Evolutionary conservation across 306 rosid species (phyloP), one percentile per base, ranked within the genome.

Genomic region (Sicyos edulis): DNA sequence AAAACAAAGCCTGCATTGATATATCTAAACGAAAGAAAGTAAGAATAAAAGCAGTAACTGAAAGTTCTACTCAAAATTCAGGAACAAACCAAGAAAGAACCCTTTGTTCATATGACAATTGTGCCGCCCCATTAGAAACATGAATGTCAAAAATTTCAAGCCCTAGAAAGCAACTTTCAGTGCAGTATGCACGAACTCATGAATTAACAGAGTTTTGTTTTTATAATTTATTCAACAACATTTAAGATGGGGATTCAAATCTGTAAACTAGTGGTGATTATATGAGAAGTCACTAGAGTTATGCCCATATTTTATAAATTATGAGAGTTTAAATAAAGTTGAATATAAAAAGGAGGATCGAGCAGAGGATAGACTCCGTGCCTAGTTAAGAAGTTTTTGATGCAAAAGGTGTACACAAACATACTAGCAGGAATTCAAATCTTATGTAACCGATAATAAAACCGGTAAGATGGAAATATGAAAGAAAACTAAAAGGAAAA

Each of bases 161-260:
- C 52, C 71, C 11, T 20, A 65, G 54, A 65, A 19, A 65, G 16
- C 32, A 44, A 32, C 32, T 34, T 20, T 65, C 71, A 44, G 54
- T 20, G 21, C 71, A 65, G 71, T 44, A 65, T 19, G 17, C 54
- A 5, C 54, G 11, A 26, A 44, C 54, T 42, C 54, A 44, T 44
- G 10, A 20, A 34, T 34, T 34, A 34, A 3, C n/a, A n/a, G 40
- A 34, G 40, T 34, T 34, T 34, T 34, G 1, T 34, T 34, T 34
- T 34, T n/a, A n/a, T n/a, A 34, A 34, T 34, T 34, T 3, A 34
- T 34, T 34, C 40, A 34, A 34, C 40, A 34, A 34, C 40, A 34
- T 34, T 34, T 34, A 4, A 5, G 40, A 34, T 3, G 40, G 40
- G 10, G 52, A 34, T 34, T 4, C 40, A 34, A 34, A 34, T 5